Percentiles rank a stretch among this genome's conserved stretches.
phyloP scores from a whole-genome alignment of 2,329 filamentous ascomycete species.

The Calonectria multiphialidica region DNA sequence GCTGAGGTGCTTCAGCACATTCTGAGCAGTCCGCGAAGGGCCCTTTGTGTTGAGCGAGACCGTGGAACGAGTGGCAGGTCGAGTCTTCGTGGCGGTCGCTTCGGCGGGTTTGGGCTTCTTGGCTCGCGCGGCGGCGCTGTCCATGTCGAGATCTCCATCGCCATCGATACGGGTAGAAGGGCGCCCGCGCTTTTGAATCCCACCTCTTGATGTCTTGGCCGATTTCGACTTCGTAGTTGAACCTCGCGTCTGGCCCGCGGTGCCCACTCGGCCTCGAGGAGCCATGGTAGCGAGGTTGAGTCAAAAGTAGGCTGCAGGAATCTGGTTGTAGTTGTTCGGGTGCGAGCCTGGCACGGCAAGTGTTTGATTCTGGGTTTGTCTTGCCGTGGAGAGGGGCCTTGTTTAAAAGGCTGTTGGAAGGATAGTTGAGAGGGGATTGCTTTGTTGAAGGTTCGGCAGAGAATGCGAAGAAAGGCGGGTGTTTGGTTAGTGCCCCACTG shows the following conservation, averaged over 20 bases:
- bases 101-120: conserved; percentile 46
- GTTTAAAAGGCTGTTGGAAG: neutral
- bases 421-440: neutral
- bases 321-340: neutral
- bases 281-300: conserved; percentile 45
- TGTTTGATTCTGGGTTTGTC: neutral
- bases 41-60: conserved; percentile 35
- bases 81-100: conserved; percentile 44
- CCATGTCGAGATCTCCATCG: conserved; percentile 73
- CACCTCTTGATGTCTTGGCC: conserved; percentile 54
- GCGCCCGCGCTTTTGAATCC: conserved; percentile 64
- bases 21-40: conserved; percentile 55
- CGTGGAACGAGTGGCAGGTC: conserved; percentile 45
- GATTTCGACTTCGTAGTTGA: conserved; percentile 45
- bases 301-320: neutral
- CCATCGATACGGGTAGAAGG: conserved; percentile 58
- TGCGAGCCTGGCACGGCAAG: neutral
- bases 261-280: conserved; percentile 47
- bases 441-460: conserved; percentile 4
- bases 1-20: conserved; percentile 57
- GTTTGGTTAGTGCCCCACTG: conserved; percentile 38
- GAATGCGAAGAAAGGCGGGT: conserved; percentile 13
- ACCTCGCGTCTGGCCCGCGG: conserved; percentile 46
- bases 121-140: conserved; percentile 51
- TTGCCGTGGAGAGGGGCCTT: neutral